A percentile compares a stretch with the other conserved stretches of the same genome.
Evolutionary conservation across 129 eudicot genomes (phyloP).

Genomic region (Calendula officinalis): DNA sequence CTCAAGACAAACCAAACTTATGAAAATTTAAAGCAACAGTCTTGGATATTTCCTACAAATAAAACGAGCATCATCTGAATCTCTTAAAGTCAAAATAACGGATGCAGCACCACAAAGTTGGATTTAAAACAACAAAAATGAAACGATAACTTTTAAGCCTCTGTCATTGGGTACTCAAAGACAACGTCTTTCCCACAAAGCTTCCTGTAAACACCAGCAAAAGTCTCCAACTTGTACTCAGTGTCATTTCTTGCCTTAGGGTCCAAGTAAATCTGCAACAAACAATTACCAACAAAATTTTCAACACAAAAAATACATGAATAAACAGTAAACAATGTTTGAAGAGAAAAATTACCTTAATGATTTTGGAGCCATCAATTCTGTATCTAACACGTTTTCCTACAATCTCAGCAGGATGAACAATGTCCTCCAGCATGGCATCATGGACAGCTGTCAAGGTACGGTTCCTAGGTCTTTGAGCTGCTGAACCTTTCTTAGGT

Average conservation of each 20-base stretch:
- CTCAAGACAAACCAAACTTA: slow-evolving; percentile 6
- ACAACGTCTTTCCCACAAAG: slow-evolving; percentile 77
- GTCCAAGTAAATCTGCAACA: slow-evolving; percentile 57
- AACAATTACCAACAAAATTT: too few species aligned
- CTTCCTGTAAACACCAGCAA: slow-evolving; percentile 69
- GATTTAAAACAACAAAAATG: slow-evolving; percentile 28
- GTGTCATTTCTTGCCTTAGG: slow-evolving; percentile 74
- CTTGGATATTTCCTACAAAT: slow-evolving; percentile 19
- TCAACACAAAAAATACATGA: not conserved
- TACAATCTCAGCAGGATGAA: slow-evolving; percentile 67
- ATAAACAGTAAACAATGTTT: not conserved
- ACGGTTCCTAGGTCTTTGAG: slow-evolving; percentile 56
- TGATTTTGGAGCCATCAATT: slow-evolving; percentile 61
- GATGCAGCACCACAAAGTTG: slow-evolving; percentile 15
- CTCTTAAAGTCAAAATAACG: slow-evolving; percentile 30
- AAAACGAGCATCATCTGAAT: slow-evolving; percentile 21
- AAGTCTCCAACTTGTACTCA: slow-evolving; percentile 79
- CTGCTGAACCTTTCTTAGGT: slow-evolving; percentile 82
- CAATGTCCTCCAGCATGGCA: slow-evolving; percentile 65
- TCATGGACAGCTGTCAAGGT: slow-evolving; percentile 74
- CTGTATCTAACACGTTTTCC: slow-evolving; percentile 67
- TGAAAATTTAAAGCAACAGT: not conserved
- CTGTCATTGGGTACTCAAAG: slow-evolving; percentile 56
- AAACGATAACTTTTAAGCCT: slow-evolving; percentile 37
- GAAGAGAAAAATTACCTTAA: slow-evolving; percentile 42